phyloP scores from a whole-genome alignment of 1,284 basidiomycete genomes.

The Austroboletus rostrupii region DNA sequence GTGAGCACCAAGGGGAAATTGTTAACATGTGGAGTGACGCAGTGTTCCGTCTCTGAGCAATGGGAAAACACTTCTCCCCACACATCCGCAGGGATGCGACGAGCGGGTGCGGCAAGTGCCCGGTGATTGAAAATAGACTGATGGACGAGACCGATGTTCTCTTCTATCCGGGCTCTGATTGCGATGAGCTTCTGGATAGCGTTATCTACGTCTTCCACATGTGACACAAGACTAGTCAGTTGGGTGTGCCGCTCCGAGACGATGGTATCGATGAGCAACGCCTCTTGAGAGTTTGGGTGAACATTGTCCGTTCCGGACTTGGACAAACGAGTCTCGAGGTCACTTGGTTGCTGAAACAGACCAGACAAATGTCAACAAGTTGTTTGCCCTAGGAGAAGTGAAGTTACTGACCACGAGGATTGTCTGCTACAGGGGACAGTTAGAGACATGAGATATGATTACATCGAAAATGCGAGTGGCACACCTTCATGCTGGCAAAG shows the following conservation, averaged over 20 bases:
- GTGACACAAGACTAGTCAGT: slow-evolving; percentile 13
- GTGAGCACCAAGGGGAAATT: slow-evolving; percentile 26
- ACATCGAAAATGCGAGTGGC: slow-evolving; percentile 18
- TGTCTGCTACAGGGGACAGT: slow-evolving; percentile 11
- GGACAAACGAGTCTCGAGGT: slow-evolving; percentile 20
- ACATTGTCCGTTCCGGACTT: slow-evolving; percentile 5
- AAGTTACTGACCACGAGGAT: slow-evolving; percentile 19
- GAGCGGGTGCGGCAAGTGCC: slow-evolving; percentile 23
- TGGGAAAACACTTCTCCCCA: slow-evolving; percentile 37
- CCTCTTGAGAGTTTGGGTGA: slow-evolving; percentile 14
- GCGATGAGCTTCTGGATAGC: slow-evolving; percentile 17
- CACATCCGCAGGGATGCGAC: slow-evolving; percentile 35
- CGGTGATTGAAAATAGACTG: slow-evolving; percentile 18
- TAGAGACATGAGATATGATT: slow-evolving; percentile 33
- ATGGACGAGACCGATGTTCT: slow-evolving; percentile 12
- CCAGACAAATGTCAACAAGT: not conserved
- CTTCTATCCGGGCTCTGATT: slow-evolving; percentile 14
- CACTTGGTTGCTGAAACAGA: slow-evolving; percentile 5
- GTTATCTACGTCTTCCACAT: slow-evolving; percentile 17
- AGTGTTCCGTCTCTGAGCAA: slow-evolving; percentile 29
- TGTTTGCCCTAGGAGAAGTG: not conserved
- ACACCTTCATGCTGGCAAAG: slow-evolving; percentile 18
- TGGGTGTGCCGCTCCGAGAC: slow-evolving; percentile 19
- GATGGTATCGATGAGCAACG: slow-evolving; percentile 11
- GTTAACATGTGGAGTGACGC: slow-evolving; percentile 22